Evolutionary conservation across 2,329 filamentous ascomycete genomes (phyloP), one percentile per base, ranked within the genome.

Genomic region (Madurella mycetomatis): DNA sequence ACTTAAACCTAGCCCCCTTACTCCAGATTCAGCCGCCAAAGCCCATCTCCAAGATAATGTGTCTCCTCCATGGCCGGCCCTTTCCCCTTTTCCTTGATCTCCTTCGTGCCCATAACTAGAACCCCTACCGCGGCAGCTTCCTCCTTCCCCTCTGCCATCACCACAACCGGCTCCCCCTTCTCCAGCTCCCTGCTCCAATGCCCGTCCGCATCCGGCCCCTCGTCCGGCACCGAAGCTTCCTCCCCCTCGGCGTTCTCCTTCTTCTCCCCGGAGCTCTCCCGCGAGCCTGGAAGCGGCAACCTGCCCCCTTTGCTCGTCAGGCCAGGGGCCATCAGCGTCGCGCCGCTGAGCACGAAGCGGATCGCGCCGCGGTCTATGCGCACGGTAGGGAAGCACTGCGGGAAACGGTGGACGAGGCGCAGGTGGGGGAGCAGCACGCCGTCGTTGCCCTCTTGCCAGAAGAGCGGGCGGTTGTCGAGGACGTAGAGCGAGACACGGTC

Each of bases 321-420:
- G 0, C 94, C 94, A 0, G 94, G 94, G 1, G 91, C 92, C 94
- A 99, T 99, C 59, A 99, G 85, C 13, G 92, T 90, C 1, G 94
- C 94, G 43, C 94, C 94, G 1, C 85, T 89, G 1, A 99, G 82
- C 25, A 99, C 92, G 74, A 99, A 99, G 57, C 94, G 89, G 67
- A 99, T 97, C 5, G 94, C 94, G 58, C 94, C 94, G 47, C 94
- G 84, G 72, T 99, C 94, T 70, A 97, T 95, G 55, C 92, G 87
- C 54, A 99, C 79, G 49, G 83, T 87, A 16, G 88, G 86, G 70
- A 99, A 92, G 55, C 84, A 87, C 62, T 84, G 76, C 9, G 94
- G 94, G 75, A 92, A 97, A 64, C 87, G 83, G 78, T 99, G 94
- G 39, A 99, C 84, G 65, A 97, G 84, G 46, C 82, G 82, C 12